A percentile compares a stretch with the other conserved stretches of the same genome.
Conservation (phyloP, 2,329 filamentous ascomycete species). For the Sordariomycetes sp. region DNA sequence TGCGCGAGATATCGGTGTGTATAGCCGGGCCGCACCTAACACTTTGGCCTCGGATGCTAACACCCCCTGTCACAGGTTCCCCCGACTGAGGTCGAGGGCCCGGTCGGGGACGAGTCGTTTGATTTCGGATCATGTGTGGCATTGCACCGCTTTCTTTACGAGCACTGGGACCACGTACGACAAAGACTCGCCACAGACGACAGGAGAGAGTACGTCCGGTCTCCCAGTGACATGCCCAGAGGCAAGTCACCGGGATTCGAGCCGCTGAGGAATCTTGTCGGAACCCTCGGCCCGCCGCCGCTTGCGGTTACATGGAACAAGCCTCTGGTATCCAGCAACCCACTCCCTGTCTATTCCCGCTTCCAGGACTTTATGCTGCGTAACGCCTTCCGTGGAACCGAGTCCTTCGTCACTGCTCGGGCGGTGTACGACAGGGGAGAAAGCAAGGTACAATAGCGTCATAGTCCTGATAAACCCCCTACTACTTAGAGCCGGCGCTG, state of each 20-base stretch:
- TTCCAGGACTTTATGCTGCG: slow-evolving; percentile 66
- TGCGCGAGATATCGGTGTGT: slow-evolving; percentile 55
- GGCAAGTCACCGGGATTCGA: slow-evolving; percentile 48
- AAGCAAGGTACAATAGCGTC: slow-evolving; percentile 38
- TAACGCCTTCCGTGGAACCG: slow-evolving; percentile 54
- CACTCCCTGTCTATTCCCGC: slow-evolving; percentile 52
- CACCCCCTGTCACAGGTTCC: slow-evolving; percentile 24
- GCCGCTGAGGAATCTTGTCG: slow-evolving; percentile 49
- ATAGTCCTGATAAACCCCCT: background rate
- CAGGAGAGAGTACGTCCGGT: slow-evolving; percentile 43
- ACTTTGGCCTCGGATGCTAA: background rate
- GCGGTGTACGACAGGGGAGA: slow-evolving; percentile 63
- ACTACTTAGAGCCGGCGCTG: slow-evolving; percentile 4
- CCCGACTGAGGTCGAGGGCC: slow-evolving; percentile 31
- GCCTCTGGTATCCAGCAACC: slow-evolving; percentile 53
- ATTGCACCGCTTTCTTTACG: slow-evolving; percentile 58
- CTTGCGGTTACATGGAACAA: slow-evolving; percentile 61
- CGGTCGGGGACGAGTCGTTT: slow-evolving; percentile 38
- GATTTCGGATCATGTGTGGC: slow-evolving; percentile 64
- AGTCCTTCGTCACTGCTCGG: slow-evolving; percentile 52
- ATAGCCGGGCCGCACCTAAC: background rate
- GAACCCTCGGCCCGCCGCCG: slow-evolving; percentile 56
- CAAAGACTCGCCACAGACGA: slow-evolving; percentile 53
- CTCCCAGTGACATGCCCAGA: slow-evolving; percentile 40
- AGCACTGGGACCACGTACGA: slow-evolving; percentile 60